Percentiles rank a stretch among this genome's conserved stretches.
phyloP scores from a whole-genome alignment of 2,329 filamentous ascomycete species.

The Penicillium sp. region DNA sequence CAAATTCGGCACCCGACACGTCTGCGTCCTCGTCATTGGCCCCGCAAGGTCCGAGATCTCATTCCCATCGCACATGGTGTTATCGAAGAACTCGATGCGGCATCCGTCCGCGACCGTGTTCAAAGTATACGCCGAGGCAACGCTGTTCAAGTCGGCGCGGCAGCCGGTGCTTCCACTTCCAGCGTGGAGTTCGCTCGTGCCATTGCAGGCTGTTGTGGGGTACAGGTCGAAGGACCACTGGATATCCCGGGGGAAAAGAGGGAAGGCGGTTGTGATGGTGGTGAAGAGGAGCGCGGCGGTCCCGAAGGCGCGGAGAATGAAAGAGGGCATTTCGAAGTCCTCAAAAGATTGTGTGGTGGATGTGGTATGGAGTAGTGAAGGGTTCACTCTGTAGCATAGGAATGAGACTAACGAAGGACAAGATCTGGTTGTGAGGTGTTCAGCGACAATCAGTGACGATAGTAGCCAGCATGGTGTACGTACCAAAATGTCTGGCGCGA shows the following conservation, averaged over 20 bases:
- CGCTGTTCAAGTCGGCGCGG: constrained; percentile 21
- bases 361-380: not conserved
- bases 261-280: constrained; percentile 18
- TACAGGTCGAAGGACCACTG: constrained; percentile 28
- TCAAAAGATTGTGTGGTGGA: not conserved
- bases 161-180: constrained; percentile 27
- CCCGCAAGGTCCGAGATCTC: constrained; percentile 20
- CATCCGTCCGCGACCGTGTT: constrained; percentile 21
- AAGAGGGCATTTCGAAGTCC: not conserved
- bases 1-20: constrained; percentile 13
- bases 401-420: not conserved
- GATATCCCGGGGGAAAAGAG: constrained; percentile 17
- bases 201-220: constrained; percentile 19
- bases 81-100: constrained; percentile 25
- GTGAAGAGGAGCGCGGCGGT: constrained; percentile 4
- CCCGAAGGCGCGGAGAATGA: not conserved
- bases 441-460: not conserved
- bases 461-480: not conserved
- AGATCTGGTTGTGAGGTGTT: not conserved
- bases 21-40: constrained; percentile 9
- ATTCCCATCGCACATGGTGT: constrained; percentile 27
- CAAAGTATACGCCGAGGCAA: constrained; percentile 23
- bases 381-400: not conserved
- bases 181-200: constrained; percentile 15
- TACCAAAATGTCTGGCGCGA: not conserved